Base-by-base conservation (phyloP, 257 asterid genomes). In the Capsicum pubescens region DNA sequence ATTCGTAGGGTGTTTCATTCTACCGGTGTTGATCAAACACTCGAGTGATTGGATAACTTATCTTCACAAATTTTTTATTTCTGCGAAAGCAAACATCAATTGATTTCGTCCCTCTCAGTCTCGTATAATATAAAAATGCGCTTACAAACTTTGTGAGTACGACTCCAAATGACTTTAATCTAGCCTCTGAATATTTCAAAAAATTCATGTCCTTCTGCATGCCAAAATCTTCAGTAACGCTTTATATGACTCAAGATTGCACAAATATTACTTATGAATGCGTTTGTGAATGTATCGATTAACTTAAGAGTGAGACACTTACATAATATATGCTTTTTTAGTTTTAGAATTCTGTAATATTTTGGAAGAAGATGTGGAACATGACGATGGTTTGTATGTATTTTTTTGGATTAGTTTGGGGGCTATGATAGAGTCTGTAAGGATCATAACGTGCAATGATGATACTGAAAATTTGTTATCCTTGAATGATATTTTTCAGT, bases 341-440 rank as follows among this genome's bases (percentile, higher is more conserved):
- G 61, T 90, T 17, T 84, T 92, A 87, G 95, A 92, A 35, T 89
- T 92, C 77, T 93, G 97, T 80, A 89, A 83, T 85, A 81, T 88
- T 87, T 87, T 93, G 85, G 84, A 82, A 78, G 63, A 85, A 76
- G 84, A 87, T 0, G 89, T 72, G 9, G 91, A 91, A 46, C 42
- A 32, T 69, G 88, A 83, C 69, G 95, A 92, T 13, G 63, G 83
- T 1, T 83, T 94, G 86, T 92, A 92, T 83, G 42, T 55, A 42
- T 83, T 82, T 13, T 92, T 94, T 80, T 89, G 95, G 61, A 89
- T 89, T 84, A 90, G 66, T 19, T 82, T 76, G 13, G 81, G 81
- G 81, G 21, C 63, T 7, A 88, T 91, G 87, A 71, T 87, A 63
- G 89, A 87, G 61, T 59, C 36, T 74, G 12, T 50, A 32, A 88